Percentiles rank a stretch among this genome's conserved stretches.
Conservation (phyloP, 140 eudicot species). For the Ambrosia hybrid region DNA sequence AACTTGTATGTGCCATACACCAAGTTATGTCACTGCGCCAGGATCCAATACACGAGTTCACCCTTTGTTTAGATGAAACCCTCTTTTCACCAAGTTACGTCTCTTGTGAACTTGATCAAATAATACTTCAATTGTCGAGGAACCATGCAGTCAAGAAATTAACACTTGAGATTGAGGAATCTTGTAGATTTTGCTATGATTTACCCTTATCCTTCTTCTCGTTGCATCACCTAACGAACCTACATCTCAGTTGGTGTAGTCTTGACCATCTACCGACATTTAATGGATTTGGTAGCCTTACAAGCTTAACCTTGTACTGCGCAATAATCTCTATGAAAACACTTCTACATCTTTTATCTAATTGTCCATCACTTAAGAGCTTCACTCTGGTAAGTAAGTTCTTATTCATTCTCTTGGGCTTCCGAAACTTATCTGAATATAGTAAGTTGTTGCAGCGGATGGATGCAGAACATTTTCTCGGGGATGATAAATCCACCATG, state of each 20-base stretch:
- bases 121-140: background rate
- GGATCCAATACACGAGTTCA: background rate
- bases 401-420: background rate
- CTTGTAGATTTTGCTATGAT: background rate
- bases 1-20: background rate
- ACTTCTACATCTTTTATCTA: background rate
- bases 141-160: background rate
- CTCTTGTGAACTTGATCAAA: background rate
- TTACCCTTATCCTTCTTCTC: background rate
- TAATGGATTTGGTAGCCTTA: background rate
- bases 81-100: background rate
- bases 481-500: background rate
- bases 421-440: background rate
- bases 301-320: background rate
- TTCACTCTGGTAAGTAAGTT: background rate
- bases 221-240: background rate
- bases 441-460: background rate
- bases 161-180: background rate
- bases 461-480: background rate
- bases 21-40: background rate
- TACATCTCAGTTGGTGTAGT: background rate
- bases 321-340: background rate
- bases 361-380: background rate
- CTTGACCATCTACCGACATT: background rate
- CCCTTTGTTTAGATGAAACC: background rate